These are phyloP conservation scores for Clonostachys byssicola DNA, from an alignment of 2,329 filamentous ascomycete genomes.

Conservation along the genomic window DNA sequence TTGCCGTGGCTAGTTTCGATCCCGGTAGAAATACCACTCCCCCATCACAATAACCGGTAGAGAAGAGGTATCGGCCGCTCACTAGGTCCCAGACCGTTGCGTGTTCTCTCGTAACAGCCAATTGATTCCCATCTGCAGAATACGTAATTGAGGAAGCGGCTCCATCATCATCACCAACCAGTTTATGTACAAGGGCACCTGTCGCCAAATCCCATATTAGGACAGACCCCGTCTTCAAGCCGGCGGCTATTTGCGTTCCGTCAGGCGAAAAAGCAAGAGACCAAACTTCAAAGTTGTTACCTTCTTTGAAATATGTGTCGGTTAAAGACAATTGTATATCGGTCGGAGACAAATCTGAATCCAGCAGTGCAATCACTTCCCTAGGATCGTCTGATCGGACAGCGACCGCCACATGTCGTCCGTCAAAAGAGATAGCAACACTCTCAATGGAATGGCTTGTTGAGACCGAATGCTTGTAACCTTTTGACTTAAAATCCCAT, in stretches of 20 bases:
- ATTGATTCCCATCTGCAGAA: background rate
- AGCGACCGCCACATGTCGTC: too few species aligned
- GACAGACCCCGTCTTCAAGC: background rate
- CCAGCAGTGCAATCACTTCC: too few species aligned
- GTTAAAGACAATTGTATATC: too few species aligned
- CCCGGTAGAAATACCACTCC: background rate
- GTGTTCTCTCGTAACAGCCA: background rate
- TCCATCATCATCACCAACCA: too few species aligned
- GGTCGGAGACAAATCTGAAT: too few species aligned
- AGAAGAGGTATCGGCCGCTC: slow-evolving; percentile 8
- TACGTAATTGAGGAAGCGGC: background rate
- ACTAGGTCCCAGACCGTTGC: background rate
- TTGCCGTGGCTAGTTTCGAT: background rate
- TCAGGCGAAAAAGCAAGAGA: slow-evolving; percentile 10
- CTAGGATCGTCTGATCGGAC: background rate
- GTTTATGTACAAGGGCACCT: background rate
- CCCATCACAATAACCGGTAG: background rate
- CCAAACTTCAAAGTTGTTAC: background rate
- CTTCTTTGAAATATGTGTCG: too few species aligned
- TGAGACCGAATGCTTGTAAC: too few species aligned
- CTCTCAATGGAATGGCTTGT: too few species aligned
- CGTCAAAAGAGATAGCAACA: too few species aligned
- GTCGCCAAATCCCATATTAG: slow-evolving; percentile 2
- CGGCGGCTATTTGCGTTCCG: slow-evolving; percentile 2
- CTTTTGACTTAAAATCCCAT: too few species aligned